Conservation (phyloP, 1,284 basidiomycete genomes). For the Trichosporon asahii region DNA sequence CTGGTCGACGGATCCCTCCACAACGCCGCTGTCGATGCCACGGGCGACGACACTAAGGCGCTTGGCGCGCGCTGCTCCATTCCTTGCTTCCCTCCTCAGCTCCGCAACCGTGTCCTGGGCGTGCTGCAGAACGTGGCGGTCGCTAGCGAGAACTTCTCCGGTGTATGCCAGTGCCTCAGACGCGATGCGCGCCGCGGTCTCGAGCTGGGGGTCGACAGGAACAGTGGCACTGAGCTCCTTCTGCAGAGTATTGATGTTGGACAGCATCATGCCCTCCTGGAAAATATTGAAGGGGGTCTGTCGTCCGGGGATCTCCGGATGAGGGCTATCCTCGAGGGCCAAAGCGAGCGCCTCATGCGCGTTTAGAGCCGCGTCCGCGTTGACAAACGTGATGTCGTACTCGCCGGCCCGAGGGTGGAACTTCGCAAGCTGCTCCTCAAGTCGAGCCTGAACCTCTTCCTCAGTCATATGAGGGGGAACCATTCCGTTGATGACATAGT, state of each 20-base stretch:
- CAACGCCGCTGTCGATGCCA: conserved; percentile 44
- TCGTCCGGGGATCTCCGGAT: conserved; percentile 10
- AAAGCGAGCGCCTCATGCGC: conserved; percentile 37
- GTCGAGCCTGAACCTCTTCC: conserved; percentile 18
- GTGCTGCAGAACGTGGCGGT: conserved; percentile 27
- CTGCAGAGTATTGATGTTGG: conserved; percentile 39
- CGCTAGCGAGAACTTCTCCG: conserved; percentile 26
- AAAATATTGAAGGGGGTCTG: conserved; percentile 36
- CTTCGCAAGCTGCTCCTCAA: conserved; percentile 28
- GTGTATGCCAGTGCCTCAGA: conserved; percentile 31
- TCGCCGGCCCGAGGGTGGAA: background rate
- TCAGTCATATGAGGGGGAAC: conserved; percentile 29
- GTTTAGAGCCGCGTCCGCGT: conserved; percentile 34
- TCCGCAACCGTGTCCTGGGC: conserved; percentile 25
- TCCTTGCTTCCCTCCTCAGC: conserved; percentile 22
- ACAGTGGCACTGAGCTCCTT: conserved; percentile 16
- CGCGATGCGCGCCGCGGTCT: conserved; percentile 26
- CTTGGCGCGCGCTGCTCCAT: conserved; percentile 32
- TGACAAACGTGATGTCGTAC: conserved; percentile 31
- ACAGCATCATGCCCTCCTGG: conserved; percentile 40
- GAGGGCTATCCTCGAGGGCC: conserved; percentile 20
- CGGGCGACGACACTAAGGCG: conserved; percentile 35
- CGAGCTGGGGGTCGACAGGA: conserved; percentile 23
- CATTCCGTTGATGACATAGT: conserved; percentile 41
- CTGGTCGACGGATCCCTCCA: conserved; percentile 55